Base-by-base conservation (phyloP, 768 basidiomycete species). In the Strobilomyces confusus region DNA sequence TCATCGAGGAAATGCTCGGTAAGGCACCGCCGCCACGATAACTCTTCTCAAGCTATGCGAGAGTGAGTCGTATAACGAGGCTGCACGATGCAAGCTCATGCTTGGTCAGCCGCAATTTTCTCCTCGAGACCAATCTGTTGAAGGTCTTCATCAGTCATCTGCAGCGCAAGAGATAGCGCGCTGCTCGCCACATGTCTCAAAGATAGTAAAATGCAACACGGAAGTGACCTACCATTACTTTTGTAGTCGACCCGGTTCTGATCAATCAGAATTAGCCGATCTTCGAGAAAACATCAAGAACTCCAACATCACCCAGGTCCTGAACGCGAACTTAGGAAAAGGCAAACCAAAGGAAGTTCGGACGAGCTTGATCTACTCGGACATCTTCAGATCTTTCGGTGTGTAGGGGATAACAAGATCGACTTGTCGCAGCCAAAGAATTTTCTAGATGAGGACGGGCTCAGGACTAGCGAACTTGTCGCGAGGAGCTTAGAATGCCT, bases 361-460 rank as follows among this genome's bases (percentile, higher is more conserved):
- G 20, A 66, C 64, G 13, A 61, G 62, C 36, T 33, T 65, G n/a
- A 57, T 65, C 12, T 62, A 51, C 15, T 54, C 67, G 54, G 59
- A 64, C 9, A 67, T 64, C 20, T 57, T 60, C 34, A 49, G 57
- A 15, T 54, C 54, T 20, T 64, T 59, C 29, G 48, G 64, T 67
- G 25, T 8, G 60, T 36, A 5, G 22, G n/a, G n/a, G 36, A n/a
- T 38, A 22, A 19, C 4, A 1, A 30, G 13, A 7, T 12, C 4
- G 0, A 5, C 26, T 25, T 20, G 19, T 22, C n/a, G 5, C 25
- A 4, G 20, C 26, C 56, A 5, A 66, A 0, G 12, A 2, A 41
- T n/a, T 5, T 9, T 1, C 3, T 34, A 66, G 64, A 56, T 9
- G 2, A 23, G 19, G 6, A 54, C 0, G 56, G 51, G 38, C 53